Conservation (phyloP, 345 rosid species). For the Eucalyptus sideroxylon region DNA sequence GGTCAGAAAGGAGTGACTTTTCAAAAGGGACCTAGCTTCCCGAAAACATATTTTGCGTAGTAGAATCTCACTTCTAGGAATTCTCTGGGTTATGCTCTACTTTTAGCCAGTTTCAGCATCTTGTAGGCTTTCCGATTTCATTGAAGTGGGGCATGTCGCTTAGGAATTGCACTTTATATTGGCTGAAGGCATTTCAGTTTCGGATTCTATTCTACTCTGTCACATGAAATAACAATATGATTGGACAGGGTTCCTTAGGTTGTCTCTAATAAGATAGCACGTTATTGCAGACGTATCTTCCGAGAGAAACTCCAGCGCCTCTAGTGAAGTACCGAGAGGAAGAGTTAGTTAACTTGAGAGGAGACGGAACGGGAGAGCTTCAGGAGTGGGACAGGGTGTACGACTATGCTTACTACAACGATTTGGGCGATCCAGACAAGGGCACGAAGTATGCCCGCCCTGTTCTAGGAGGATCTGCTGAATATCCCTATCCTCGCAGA, state of each 20-base stretch:
- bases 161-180: neutral
- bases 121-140: neutral
- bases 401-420: slow-evolving; percentile 34
- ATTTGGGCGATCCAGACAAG: slow-evolving; percentile 30
- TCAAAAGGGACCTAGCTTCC: neutral
- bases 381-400: slow-evolving; percentile 31
- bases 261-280: neutral
- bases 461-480: slow-evolving; percentile 27
- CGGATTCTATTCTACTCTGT: neutral
- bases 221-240: neutral
- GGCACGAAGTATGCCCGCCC: slow-evolving; percentile 16
- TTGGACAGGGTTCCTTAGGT: neutral
- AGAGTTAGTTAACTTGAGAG: slow-evolving; percentile 21
- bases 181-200: neutral
- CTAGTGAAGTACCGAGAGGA: slow-evolving; percentile 24
- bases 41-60: neutral
- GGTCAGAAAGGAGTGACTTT: neutral
- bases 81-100: neutral
- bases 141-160: neutral
- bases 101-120: neutral
- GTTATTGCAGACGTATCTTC: slow-evolving; percentile 10
- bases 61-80: neutral
- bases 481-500: slow-evolving; percentile 35
- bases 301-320: slow-evolving; percentile 17
- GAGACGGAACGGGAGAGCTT: slow-evolving; percentile 23